These are phyloP conservation scores for Baorangia bicolor DNA, from an alignment of 768 basidiomycete genomes.

Conservation along the genomic window DNA sequence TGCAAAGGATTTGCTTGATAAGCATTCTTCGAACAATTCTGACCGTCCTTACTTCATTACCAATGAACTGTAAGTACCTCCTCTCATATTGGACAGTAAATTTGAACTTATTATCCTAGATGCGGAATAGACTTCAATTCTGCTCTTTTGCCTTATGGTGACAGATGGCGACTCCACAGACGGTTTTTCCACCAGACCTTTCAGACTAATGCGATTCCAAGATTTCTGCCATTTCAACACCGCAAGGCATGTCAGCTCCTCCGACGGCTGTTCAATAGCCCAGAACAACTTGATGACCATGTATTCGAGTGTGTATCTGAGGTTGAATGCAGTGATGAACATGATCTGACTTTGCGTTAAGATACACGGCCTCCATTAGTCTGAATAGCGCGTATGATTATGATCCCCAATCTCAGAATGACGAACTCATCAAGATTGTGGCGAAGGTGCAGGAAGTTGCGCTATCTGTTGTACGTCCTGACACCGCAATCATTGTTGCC, in stretches of 20 bases:
- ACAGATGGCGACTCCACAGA: constrained; percentile 15
- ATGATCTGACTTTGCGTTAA: not conserved
- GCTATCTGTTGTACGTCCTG: not conserved
- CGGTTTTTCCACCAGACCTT: constrained; percentile 16
- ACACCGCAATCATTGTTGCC: not conserved
- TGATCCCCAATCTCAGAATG: not conserved
- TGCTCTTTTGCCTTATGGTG: not conserved
- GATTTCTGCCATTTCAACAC: not conserved
- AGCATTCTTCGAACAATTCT: constrained; percentile 3
- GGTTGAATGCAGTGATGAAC: not conserved
- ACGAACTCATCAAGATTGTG: not conserved
- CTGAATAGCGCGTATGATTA: constrained; percentile 8
- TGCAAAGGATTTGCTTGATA: constrained; percentile 7
- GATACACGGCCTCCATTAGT: constrained; percentile 3
- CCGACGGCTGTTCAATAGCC: not conserved
- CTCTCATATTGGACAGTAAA: not conserved
- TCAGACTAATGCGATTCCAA: not conserved
- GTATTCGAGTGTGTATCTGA: constrained; percentile 5
- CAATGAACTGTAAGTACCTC: not conserved
- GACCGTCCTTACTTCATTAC: constrained; percentile 1
- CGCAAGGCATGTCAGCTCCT: constrained; percentile 4
- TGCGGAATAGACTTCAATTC: constrained; percentile 1
- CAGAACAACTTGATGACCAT: not conserved
- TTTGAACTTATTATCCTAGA: not conserved
- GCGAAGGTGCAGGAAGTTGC: not conserved